These are phyloP conservation scores for Letharia lupina DNA, from an alignment of 495 filamentous ascomycete species.

Conservation along the genomic window DNA sequence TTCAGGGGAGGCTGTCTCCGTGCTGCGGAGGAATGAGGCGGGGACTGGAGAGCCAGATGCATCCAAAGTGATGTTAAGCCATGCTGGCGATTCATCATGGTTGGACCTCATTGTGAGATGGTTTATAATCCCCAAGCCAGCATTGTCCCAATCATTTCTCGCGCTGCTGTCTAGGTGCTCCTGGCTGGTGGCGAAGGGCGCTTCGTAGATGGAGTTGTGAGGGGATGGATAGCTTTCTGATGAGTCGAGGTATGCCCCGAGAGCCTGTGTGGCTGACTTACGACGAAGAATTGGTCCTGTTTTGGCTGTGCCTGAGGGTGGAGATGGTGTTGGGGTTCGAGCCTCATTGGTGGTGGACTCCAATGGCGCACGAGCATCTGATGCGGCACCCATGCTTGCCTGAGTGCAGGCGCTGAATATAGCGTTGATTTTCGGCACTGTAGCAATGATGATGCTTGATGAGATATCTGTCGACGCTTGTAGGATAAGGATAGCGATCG, in stretches of 20 bases:
- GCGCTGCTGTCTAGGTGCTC: neutral
- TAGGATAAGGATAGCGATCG: neutral
- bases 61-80: conserved; percentile 15
- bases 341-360: conserved; percentile 18
- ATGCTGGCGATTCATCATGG: conserved; percentile 11
- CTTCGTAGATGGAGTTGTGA: conserved; percentile 40
- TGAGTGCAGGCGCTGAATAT: conserved; percentile 22
- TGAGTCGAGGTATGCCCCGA: conserved; percentile 28
- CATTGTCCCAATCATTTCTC: neutral
- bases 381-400: conserved; percentile 16
- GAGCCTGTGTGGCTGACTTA: conserved; percentile 21
- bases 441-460: conserved; percentile 7
- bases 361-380: conserved; percentile 13
- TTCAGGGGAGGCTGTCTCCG: neutral
- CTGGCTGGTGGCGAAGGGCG: conserved; percentile 23
- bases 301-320: conserved; percentile 12
- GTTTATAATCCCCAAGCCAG: neutral
- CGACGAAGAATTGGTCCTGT: conserved; percentile 11
- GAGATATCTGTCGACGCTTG: conserved; percentile 2
- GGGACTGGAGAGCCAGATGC: conserved; percentile 17
- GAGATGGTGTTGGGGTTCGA: conserved; percentile 12
- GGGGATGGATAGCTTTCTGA: conserved; percentile 33
- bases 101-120: neutral
- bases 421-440: neutral
- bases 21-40: conserved; percentile 15